These are phyloP conservation scores for Suillus bovinus DNA, from an alignment of 768 basidiomycete species.

Conservation along the genomic window DNA sequence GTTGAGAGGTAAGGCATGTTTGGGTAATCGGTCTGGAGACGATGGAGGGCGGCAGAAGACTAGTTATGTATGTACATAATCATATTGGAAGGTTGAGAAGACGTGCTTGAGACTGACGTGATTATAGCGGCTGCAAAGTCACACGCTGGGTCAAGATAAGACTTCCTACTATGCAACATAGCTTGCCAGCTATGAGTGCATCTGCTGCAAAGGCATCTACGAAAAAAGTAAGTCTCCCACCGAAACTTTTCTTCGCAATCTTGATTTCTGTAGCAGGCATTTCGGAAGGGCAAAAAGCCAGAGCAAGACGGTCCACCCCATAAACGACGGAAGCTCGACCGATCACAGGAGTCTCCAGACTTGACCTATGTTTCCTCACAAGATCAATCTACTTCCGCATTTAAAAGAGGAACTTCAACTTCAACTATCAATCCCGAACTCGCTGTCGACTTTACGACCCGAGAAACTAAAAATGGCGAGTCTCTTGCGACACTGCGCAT, in stretches of 20 bases:
- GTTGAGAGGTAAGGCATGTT: constrained; percentile 46
- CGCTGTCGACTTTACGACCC: constrained; percentile 20
- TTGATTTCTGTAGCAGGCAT: background rate
- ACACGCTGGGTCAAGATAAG: background rate
- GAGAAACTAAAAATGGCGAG: constrained; percentile 47
- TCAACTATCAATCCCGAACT: constrained; percentile 6
- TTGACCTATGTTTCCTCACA: constrained; percentile 5
- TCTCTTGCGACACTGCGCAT: constrained; percentile 45
- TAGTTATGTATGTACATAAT: background rate
- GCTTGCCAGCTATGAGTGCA: background rate
- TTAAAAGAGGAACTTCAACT: constrained; percentile 8
- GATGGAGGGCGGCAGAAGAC: background rate
- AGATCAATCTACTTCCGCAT: constrained; percentile 7
- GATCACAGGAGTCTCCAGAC: constrained; percentile 6
- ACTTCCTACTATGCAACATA: background rate
- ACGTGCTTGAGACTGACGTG: background rate
- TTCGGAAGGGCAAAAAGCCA: background rate
- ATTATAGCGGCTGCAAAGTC: constrained; percentile 1
- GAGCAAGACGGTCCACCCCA: constrained; percentile 9
- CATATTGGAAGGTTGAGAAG: background rate
- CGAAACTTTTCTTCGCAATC: background rate
- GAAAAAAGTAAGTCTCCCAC: background rate
- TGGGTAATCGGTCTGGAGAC: background rate
- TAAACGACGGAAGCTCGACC: constrained; percentile 23
- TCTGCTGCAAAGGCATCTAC: background rate